Evolutionary conservation across 805 yeast genomes (phyloP).

Genomic region (Blastobotrys peoriensis): DNA sequence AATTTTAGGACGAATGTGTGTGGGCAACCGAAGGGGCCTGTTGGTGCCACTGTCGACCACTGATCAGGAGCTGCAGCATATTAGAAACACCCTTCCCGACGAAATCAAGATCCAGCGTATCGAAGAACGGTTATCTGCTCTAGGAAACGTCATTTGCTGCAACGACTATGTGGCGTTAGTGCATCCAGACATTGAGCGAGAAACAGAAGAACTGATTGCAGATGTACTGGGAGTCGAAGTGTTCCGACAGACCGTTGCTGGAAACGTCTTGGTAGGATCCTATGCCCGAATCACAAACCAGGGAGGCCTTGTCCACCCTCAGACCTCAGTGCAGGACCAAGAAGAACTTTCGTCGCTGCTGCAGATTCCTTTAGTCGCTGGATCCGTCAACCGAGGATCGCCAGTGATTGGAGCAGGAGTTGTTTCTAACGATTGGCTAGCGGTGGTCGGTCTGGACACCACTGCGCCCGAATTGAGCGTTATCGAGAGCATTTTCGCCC

Average conservation of each 20-base stretch:
- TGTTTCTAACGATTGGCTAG: slow-evolving; percentile 97
- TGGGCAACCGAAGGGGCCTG: slow-evolving; percentile 96
- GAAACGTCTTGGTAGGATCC: slow-evolving; percentile 94
- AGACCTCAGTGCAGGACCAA: slow-evolving; percentile 94
- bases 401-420: slow-evolving; percentile 97
- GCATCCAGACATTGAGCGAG: slow-evolving; percentile 98
- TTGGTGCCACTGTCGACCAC: slow-evolving; percentile 97
- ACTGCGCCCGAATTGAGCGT: slow-evolving; percentile 98
- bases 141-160: slow-evolving; percentile 97
- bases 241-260: slow-evolving; percentile 97
- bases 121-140: slow-evolving; percentile 93
- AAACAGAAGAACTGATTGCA: slow-evolving; percentile 96
- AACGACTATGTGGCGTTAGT: slow-evolving; percentile 98
- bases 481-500: slow-evolving; percentile 81
- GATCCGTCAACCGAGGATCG: slow-evolving; percentile 97
- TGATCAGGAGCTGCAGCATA: slow-evolving; percentile 96
- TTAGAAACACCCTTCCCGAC: slow-evolving; percentile 95
- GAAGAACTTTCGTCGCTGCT: slow-evolving; percentile 92
- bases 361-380: slow-evolving; percentile 97
- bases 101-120: slow-evolving; percentile 93
- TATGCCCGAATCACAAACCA: slow-evolving; percentile 93
- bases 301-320: slow-evolving; percentile 98
- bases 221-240: slow-evolving; percentile 98
- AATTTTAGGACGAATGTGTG: slow-evolving; percentile 96
- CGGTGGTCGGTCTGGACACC: slow-evolving; percentile 94